phyloP scores from a whole-genome alignment of 75 land plant genomes.

The Picea glauca region DNA sequence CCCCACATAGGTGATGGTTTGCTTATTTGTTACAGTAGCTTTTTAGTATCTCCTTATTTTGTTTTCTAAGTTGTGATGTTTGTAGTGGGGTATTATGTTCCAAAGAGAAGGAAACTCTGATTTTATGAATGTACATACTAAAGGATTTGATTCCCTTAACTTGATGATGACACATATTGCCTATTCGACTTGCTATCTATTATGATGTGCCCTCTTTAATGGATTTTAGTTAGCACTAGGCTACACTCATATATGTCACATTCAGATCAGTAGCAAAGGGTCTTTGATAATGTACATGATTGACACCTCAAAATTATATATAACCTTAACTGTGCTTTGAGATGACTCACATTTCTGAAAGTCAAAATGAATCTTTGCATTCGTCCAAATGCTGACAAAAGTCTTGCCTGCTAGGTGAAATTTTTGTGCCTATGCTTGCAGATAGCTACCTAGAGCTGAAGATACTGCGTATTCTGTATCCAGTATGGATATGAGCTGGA shows the following conservation, averaged over 20 bases:
- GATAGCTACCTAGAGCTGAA: not conserved
- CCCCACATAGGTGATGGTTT: conserved; percentile 63
- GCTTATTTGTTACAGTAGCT: not conserved
- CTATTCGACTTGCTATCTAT: conserved; percentile 1
- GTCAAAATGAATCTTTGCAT: not conserved
- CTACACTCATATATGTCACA: no score
- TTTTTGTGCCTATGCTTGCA: not conserved
- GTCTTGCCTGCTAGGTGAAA: not conserved
- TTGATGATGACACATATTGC: not conserved
- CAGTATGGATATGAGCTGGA: no score
- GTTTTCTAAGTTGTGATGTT: not conserved
- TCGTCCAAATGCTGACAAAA: not conserved
- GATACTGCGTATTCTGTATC: no score
- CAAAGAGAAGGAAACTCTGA: not conserved
- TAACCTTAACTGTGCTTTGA: not conserved
- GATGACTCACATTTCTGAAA: not conserved
- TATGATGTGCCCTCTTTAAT: not conserved
- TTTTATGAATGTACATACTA: not conserved
- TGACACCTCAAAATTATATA: not conserved
- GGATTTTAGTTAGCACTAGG: not conserved
- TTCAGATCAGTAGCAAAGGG: not conserved
- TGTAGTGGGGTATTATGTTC: not conserved
- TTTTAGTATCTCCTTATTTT: not conserved
- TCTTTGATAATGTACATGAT: not conserved
- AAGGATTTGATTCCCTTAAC: not conserved